Conservation (phyloP, 257 asterid species). For the Nicotiana noctiflora region DNA sequence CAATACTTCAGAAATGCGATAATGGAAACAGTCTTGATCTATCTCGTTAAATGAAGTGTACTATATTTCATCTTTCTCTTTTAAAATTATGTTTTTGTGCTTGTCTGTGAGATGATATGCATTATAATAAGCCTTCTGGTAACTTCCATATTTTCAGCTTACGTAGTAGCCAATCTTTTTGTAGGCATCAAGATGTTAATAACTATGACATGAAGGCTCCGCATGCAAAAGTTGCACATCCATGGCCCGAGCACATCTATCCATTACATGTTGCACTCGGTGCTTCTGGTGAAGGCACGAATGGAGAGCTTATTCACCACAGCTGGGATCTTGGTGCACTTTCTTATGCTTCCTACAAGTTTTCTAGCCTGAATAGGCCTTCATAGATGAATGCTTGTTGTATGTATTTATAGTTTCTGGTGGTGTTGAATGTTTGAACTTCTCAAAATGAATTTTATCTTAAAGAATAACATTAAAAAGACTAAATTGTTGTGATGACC, state of each 20-base stretch:
- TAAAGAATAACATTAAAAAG: neutral
- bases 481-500: neutral
- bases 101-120: neutral
- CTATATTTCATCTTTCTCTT: neutral
- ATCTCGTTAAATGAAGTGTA: neutral
- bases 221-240: slow-evolving; percentile 64
- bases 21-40: neutral
- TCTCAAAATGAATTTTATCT: neutral
- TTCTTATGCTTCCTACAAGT: slow-evolving; percentile 71
- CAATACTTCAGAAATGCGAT: neutral
- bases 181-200: slow-evolving; percentile 67
- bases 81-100: neutral
- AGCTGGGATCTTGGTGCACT: slow-evolving; percentile 60
- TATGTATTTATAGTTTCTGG: neutral
- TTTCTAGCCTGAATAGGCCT: slow-evolving; percentile 7
- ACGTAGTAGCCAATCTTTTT: neutral
- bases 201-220: slow-evolving; percentile 58
- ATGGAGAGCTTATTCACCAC: slow-evolving; percentile 60
- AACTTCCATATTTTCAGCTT: neutral
- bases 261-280: slow-evolving; percentile 73
- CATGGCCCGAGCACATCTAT: slow-evolving; percentile 68
- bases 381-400: neutral
- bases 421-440: neutral
- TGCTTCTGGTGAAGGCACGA: slow-evolving; percentile 53
- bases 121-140: neutral